A percentile compares a stretch with the other conserved stretches of the same genome.
Conservation (phyloP, 2,329 filamentous ascomycete genomes). For the Verticillium isaacii region DNA sequence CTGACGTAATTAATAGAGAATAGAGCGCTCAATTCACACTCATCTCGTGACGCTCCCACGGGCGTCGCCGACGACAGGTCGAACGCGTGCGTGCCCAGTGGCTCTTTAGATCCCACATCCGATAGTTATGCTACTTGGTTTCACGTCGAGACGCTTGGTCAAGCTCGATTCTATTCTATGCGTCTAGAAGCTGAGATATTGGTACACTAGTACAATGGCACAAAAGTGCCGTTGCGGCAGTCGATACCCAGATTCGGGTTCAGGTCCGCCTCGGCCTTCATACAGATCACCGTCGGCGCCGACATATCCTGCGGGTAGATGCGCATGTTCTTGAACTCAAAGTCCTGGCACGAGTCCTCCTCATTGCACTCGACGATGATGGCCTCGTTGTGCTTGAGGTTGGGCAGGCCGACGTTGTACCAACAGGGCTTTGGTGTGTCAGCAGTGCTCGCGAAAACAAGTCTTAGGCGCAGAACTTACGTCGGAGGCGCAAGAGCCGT, state of each 20-base stretch:
- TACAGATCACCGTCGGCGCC: constrained; percentile 25
- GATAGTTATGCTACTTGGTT: too few species aligned
- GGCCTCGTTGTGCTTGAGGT: constrained; percentile 32
- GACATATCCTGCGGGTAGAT: constrained; percentile 23
- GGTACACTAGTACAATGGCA: not conserved
- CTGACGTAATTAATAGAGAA: not conserved
- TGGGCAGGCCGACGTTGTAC: constrained; percentile 32
- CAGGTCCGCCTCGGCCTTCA: constrained; percentile 25
- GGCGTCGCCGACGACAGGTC: too few species aligned
- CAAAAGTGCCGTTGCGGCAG: constrained; percentile 26
- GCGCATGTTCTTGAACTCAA: constrained; percentile 24
- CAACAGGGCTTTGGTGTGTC: constrained; percentile 28
- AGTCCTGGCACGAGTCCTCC: constrained; percentile 29
- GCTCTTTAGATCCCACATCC: too few species aligned
- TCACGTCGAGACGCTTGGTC: not conserved
- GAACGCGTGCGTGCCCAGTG: too few species aligned
- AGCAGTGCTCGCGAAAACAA: not conserved
- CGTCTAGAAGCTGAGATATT: not conserved
- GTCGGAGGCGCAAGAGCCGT: constrained; percentile 34
- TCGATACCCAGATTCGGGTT: constrained; percentile 27
- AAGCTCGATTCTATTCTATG: not conserved
- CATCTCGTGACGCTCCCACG: too few species aligned
- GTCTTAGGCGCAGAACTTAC: not conserved
- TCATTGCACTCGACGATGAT: constrained; percentile 37
- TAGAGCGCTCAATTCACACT: too few species aligned